phyloP scores from a whole-genome alignment of 2,329 filamentous ascomycete genomes.

The Sporothrix schenckii region DNA sequence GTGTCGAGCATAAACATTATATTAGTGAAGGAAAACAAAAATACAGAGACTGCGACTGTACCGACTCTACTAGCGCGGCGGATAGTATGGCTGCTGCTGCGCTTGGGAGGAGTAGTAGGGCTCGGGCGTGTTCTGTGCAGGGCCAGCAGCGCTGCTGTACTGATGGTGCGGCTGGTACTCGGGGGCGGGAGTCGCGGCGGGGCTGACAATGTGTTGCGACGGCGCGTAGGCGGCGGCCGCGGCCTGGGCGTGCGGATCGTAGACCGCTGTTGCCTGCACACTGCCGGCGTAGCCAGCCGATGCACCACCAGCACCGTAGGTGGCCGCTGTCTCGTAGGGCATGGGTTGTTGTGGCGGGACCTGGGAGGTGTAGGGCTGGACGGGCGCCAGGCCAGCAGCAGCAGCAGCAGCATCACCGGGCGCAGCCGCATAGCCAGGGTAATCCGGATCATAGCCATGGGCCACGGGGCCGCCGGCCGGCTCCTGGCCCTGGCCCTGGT shows the following conservation, averaged over 20 bases:
- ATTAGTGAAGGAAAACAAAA: neutral
- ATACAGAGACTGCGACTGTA: neutral
- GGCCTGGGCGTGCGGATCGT: conserved; percentile 15
- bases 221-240: neutral
- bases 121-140: conserved; percentile 18
- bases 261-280: neutral
- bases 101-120: conserved; percentile 11
- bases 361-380: conserved; percentile 7
- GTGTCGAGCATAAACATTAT: neutral
- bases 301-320: neutral
- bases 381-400: neutral
- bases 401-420: no score
- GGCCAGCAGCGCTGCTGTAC: neutral
- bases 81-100: conserved; percentile 29
- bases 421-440: neutral
- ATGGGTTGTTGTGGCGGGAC: conserved; percentile 7
- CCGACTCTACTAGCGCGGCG: conserved; percentile 5
- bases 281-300: conserved; percentile 3
- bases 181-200: neutral
- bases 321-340: conserved; percentile 7
- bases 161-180: conserved; percentile 21
- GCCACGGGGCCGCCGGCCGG: neutral
- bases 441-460: neutral
- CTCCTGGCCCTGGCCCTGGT: conserved; percentile 28
- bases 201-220: conserved; percentile 14